Evolutionary conservation across 805 yeast species (phyloP).

Genomic region (Hanseniaspora clermontiae): DNA sequence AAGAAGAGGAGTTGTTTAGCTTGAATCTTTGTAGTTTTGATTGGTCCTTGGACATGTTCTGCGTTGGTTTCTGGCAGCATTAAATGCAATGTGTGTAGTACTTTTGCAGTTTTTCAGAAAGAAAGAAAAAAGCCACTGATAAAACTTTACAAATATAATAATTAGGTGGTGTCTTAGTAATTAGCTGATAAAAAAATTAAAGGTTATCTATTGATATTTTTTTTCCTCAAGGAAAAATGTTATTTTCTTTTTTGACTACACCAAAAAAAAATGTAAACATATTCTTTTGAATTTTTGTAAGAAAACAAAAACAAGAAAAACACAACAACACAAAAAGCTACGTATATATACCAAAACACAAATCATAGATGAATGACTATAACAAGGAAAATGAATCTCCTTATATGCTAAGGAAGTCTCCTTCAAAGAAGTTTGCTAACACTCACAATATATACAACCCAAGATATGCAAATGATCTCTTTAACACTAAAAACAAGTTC

Average conservation of each 20-base stretch:
- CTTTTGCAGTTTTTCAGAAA: background rate
- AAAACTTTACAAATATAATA: no score
- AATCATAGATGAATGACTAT: background rate
- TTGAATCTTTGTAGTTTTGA: constrained; percentile 1
- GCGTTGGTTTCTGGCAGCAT: no score
- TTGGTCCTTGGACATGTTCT: background rate
- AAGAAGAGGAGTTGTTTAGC: constrained; percentile 1
- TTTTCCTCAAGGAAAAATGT: background rate
- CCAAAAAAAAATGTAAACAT: background rate
- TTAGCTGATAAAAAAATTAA: no score
- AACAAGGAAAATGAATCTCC: background rate
- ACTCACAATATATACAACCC: background rate
- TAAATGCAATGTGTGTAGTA: background rate
- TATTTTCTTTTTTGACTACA: background rate
- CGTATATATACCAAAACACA: background rate
- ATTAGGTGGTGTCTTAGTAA: no score
- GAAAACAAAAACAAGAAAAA: background rate
- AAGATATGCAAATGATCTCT: background rate
- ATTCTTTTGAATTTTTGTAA: no score
- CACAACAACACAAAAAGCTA: background rate
- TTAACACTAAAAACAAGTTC: background rate
- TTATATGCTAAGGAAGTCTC: background rate
- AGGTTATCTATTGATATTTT: background rate
- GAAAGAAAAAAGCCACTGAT: no score
- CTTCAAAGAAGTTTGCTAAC: background rate